Evolutionary conservation across 1,284 basidiomycete genomes (phyloP), one percentile per base, ranked within the genome.

Genomic region (Porodaedalea pini): DNA sequence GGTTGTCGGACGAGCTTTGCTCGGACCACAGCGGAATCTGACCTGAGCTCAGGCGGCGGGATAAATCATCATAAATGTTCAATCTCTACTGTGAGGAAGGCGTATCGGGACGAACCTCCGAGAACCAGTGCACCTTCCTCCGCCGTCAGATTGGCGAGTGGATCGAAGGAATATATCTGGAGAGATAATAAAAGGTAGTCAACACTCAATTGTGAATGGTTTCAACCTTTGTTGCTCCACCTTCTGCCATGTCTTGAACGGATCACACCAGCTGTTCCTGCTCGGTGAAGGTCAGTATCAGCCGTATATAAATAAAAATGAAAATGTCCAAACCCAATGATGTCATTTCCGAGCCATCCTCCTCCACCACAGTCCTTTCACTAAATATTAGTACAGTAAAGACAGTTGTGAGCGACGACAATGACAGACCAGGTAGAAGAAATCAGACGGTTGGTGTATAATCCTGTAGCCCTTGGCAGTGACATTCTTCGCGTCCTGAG

Each of bases 201-300:
- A 41, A 10, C 11, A 36, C 31, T 50, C 15, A 6, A 54, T 66
- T 68, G 0, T 77, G 23, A 40, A 23, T 17, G 15, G 19, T 50
- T 34, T 41, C 19, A 13, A 64, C 70, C 61, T 17, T 34, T 23
- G 23, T 36, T 6, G 21, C 34, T 62, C 48, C 61, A 63, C 64
- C 73, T 78, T 67, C 56, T 75, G 72, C 80, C 81, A 85, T 1
- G 75, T 70, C 66, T 82, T 82, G 72, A 76, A 80, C 0, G 80
- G 80, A 57, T 79, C 78, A 63, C 79, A 81, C 79, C 80, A 82
- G 21, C 68, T 59, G 39, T 57, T 64, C 25, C 60, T 61, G 40
- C 19, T 8, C 19, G 58, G 52, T 19, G 63, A 1, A 54, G 43
- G 17, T 62, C 56, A 39, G 56, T 17, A 41, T 31, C 23, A 44